Base-by-base conservation (phyloP, 2,329 filamentous ascomycete species). In the Penicillium sp. region DNA sequence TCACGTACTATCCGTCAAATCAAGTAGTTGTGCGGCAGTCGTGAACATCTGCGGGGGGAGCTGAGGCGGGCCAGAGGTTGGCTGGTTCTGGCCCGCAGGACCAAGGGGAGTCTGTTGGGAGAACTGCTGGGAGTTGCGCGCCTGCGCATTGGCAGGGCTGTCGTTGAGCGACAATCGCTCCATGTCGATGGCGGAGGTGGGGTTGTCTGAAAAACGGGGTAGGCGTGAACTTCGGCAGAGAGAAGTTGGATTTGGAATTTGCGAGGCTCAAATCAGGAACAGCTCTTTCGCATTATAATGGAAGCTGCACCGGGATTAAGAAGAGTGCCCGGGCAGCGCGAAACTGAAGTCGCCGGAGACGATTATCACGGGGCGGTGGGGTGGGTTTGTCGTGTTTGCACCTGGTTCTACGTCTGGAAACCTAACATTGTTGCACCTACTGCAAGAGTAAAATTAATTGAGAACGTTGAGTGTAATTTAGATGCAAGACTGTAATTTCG, bases 1-100 rank as follows among this genome's bases (percentile, higher is more conserved):
- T 21, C 58, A 66, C 89, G 79, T 85, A 97, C 93, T 99, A 78
- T 99, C 94, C 65, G 94, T 97, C 67, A 99, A 81, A 72, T 99
- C 94, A 53, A 99, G 79, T 53, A 99, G 80, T 78, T 97, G 94
- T 49, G 94, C 92, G 29, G 94, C 94, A 29, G 94, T 99, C 16
- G 94, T 95, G 77, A 99, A 99, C 88, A 97, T 96, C 79, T 99
- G 93, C 54, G 92, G 92, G 13, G 77, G 77, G 51, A 79, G 67
- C 61, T 79, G 77, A 21, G 77, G 76, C 15, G 74, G 71, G 3
- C 75, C 76, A 42, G 72, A 69, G 18, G 36, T 39, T 4, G 63
- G 60, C 16, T 57, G 56, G 57, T 64, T 60, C 29, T 67, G 61
- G 16, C 53, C 57, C 23, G 59, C 54, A 26, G 62, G 62, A 13